Evolutionary conservation across 2,329 filamentous ascomycete species (phyloP).

Genomic region (Botrytis galanthina): DNA sequence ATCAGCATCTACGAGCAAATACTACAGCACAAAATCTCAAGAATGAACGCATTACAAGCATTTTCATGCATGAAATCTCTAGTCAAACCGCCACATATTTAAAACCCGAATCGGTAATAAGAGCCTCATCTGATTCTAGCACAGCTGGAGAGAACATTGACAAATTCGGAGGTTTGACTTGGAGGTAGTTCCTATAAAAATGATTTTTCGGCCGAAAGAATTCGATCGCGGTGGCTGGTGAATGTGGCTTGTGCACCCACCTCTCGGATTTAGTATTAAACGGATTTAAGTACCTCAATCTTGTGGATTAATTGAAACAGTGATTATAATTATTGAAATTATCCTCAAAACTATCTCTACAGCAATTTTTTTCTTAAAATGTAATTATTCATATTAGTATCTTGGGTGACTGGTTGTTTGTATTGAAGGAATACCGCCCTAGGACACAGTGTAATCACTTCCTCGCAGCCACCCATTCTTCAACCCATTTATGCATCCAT

Average conservation of each 20-base stretch:
- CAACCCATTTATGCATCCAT: slow-evolving; percentile 14
- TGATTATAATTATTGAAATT: too few relatives aligned
- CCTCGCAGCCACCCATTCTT: not conserved
- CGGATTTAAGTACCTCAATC: too few relatives aligned
- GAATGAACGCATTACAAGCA: too few relatives aligned
- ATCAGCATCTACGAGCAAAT: not conserved
- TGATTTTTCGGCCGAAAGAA: not conserved
- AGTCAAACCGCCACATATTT: not conserved
- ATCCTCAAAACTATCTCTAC: too few relatives aligned
- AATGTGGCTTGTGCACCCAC: not conserved
- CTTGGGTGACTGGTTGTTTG: too few relatives aligned
- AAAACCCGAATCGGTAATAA: not conserved
- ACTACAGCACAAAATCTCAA: not conserved
- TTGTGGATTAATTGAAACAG: too few relatives aligned
- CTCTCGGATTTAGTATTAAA: not conserved
- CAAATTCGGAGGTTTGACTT: not conserved
- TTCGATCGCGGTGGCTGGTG: not conserved
- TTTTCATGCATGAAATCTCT: not conserved
- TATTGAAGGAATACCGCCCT: too few relatives aligned
- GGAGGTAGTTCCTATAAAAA: not conserved
- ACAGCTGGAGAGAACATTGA: not conserved
- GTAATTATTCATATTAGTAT: too few relatives aligned
- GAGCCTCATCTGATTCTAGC: not conserved
- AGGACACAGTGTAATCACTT: not conserved
- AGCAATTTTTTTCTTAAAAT: too few relatives aligned